phyloP scores from a whole-genome alignment of 2,329 filamentous ascomycete species.

The Thermomyces lanuginosus region DNA sequence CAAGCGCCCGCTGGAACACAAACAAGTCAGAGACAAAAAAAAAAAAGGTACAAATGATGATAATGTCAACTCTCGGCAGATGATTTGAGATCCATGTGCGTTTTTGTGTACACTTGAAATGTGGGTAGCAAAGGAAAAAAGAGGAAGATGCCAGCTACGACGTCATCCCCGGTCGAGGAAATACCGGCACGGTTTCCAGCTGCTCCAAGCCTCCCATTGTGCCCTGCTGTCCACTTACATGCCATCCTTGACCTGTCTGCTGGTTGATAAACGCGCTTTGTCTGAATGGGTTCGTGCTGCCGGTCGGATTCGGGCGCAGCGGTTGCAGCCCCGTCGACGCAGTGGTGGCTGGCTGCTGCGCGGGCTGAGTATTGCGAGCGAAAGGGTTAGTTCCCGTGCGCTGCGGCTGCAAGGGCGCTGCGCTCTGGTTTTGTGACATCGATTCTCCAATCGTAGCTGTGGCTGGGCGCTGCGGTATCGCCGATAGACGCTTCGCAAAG shows the following conservation, averaged over 20 bases:
- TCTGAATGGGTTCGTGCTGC: slow-evolving; percentile 86
- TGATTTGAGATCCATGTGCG: too few species aligned
- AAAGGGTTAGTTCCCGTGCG: slow-evolving; percentile 60
- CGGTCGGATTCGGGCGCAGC: slow-evolving; percentile 61
- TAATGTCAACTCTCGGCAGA: too few species aligned
- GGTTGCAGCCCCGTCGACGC: slow-evolving; percentile 17
- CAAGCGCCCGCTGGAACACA: too few species aligned
- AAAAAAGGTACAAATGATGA: too few species aligned
- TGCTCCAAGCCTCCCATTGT: slow-evolving; percentile 65
- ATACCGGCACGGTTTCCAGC: slow-evolving; percentile 64
- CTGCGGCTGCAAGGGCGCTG: slow-evolving; percentile 35
- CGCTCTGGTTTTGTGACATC: too few species aligned
- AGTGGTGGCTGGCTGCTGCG: background rate
- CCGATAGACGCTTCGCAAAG: slow-evolving; percentile 50
- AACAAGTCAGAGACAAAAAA: too few species aligned
- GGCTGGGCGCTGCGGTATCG: slow-evolving; percentile 19
- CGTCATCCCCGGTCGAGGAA: slow-evolving; percentile 53
- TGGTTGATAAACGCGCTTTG: slow-evolving; percentile 84
- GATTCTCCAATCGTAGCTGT: too few species aligned
- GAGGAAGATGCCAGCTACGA: too few species aligned
- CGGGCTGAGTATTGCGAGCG: slow-evolving; percentile 35
- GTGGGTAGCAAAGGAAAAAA: too few species aligned
- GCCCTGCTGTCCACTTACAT: slow-evolving; percentile 52
- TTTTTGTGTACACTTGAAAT: too few species aligned
- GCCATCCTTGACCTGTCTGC: slow-evolving; percentile 75